These are phyloP conservation scores for Ligustrum vulgare DNA, from an alignment of 257 asterid genomes.

Conservation along the genomic window DNA sequence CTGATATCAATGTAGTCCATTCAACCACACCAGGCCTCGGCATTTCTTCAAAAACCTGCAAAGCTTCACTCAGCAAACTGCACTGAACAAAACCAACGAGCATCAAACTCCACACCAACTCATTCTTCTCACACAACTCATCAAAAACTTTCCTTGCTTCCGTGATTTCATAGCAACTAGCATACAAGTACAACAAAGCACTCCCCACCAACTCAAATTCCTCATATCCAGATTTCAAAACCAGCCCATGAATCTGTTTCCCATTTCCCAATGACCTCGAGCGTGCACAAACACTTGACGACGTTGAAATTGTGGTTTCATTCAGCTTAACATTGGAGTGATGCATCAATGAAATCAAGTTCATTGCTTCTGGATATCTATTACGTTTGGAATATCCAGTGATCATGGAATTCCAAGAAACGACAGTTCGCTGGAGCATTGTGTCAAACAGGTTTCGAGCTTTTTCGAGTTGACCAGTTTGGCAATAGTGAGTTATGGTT, in stretches of 20 bases:
- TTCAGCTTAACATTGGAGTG: conserved; percentile 41
- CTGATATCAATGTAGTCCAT: conserved; percentile 81
- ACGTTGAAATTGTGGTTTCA: conserved; percentile 52
- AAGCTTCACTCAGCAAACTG: conserved; percentile 53
- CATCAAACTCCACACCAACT: conserved; percentile 73
- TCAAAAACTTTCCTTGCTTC: conserved; percentile 63
- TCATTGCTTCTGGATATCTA: conserved; percentile 32
- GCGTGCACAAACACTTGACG: conserved; percentile 62
- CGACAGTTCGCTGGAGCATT: conserved; percentile 67
- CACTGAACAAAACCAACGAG: conserved; percentile 65
- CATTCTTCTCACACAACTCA: conserved; percentile 46
- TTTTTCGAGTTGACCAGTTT: conserved; percentile 40
- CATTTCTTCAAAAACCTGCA: conserved; percentile 48
- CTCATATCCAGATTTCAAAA: conserved; percentile 54
- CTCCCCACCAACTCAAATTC: conserved; percentile 60
- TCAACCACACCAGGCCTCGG: conserved; percentile 66
- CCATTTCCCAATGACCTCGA: conserved; percentile 42
- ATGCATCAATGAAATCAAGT: conserved; percentile 56
- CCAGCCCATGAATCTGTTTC: conserved; percentile 58
- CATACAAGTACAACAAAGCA: conserved; percentile 51
- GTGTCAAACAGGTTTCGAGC: conserved; percentile 67
- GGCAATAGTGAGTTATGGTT: conserved; percentile 29
- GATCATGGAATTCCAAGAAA: conserved; percentile 82
- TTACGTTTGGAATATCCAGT: conserved; percentile 59
- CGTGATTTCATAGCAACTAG: conserved; percentile 37